phyloP scores from a whole-genome alignment of 768 basidiomycete species.

The Serendipita sp. region DNA sequence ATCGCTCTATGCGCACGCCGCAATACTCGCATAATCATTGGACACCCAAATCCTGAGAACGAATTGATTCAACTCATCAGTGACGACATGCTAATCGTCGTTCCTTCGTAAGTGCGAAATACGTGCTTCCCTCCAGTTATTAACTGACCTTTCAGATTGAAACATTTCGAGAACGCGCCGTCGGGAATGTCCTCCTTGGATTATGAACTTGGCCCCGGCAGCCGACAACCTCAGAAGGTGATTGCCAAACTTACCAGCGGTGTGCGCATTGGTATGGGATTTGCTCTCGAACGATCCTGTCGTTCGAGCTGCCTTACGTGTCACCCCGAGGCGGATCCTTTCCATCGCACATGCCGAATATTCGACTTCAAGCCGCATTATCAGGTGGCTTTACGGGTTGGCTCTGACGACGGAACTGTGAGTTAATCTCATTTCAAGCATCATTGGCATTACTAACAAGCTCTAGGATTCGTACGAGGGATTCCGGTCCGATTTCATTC shows the following conservation, averaged over 20 bases:
- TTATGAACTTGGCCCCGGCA: conserved; percentile 18
- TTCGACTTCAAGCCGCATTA: conserved; percentile 75
- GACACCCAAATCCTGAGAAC: conserved; percentile 47
- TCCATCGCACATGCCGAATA: conserved; percentile 62
- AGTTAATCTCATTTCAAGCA: conserved; percentile 22
- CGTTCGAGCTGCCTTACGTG: conserved; percentile 49
- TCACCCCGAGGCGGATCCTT: conserved; percentile 32
- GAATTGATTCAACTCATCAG: conserved; percentile 76
- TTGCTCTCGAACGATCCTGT: conserved; percentile 71
- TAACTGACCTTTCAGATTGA: conserved; percentile 1
- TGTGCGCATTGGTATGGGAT: conserved; percentile 73
- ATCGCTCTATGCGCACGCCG: conserved; percentile 79
- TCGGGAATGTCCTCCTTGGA: conserved; percentile 17
- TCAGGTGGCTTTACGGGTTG: conserved; percentile 40
- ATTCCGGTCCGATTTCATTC: conserved; percentile 88
- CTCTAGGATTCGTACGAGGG: conserved; percentile 58
- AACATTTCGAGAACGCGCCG: conserved; percentile 12
- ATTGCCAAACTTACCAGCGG: conserved; percentile 75
- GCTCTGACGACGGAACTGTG: conserved; percentile 16
- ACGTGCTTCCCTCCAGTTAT: background rate
- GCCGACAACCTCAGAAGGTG: conserved; percentile 35
- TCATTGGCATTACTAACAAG: conserved; percentile 5
- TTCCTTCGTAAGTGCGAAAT: conserved; percentile 56
- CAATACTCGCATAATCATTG: conserved; percentile 51
- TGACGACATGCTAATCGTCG: conserved; percentile 62